phyloP scores from a whole-genome alignment of 2,329 filamentous ascomycete species.

The Metarhizium sp. region DNA sequence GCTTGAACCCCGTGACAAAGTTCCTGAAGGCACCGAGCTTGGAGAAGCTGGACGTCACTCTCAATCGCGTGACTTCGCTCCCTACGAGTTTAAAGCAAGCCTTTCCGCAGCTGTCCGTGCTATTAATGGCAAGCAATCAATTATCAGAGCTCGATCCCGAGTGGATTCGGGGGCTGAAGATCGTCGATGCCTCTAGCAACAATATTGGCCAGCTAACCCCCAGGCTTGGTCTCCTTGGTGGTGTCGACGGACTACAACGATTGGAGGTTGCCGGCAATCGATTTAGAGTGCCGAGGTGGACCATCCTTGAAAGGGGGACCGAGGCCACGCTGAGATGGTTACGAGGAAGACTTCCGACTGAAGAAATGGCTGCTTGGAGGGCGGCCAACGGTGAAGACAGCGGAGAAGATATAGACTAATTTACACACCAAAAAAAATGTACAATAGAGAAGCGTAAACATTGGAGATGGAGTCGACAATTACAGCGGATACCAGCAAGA shows the following conservation, averaged over 20 bases:
- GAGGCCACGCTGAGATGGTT: constrained; percentile 77
- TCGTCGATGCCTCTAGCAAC: constrained; percentile 76
- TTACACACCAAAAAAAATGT: background rate
- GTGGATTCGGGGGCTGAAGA: constrained; percentile 61
- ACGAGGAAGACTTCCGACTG: constrained; percentile 61
- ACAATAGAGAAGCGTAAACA: background rate
- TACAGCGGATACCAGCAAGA: background rate
- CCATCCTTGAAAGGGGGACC: constrained; percentile 77
- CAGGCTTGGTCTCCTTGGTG: constrained; percentile 67
- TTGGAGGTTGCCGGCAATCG: constrained; percentile 77
- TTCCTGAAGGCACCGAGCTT: constrained; percentile 66
- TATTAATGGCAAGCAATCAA: constrained; percentile 73
- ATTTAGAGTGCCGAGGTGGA: constrained; percentile 80
- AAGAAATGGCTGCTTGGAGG: constrained; percentile 48
- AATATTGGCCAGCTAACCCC: constrained; percentile 76
- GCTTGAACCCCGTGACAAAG: constrained; percentile 54
- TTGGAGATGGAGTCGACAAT: background rate
- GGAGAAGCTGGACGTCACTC: constrained; percentile 68
- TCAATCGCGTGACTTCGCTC: constrained; percentile 68
- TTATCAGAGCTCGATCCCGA: constrained; percentile 65
- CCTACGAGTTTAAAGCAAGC: constrained; percentile 51
- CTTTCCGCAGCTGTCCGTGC: constrained; percentile 61
- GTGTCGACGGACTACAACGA: constrained; percentile 47
- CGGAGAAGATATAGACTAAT: constrained; percentile 12
- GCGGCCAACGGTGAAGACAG: constrained; percentile 31